Conservation (phyloP, 225 moss, liverwort and hornwort species). For the Sphagnum tenellum region DNA sequence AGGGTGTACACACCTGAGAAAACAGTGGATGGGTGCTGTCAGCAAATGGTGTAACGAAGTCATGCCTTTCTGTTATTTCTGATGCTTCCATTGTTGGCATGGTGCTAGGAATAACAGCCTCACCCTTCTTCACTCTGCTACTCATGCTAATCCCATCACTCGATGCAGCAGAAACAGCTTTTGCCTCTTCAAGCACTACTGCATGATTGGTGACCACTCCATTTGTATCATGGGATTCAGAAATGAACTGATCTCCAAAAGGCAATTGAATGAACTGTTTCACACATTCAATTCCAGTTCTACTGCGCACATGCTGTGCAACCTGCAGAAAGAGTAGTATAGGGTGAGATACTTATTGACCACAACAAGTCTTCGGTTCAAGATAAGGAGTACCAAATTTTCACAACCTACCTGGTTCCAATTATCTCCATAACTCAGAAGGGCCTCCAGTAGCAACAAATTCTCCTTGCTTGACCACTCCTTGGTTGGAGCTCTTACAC, state of each 20-base stretch:
- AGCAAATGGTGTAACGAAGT: constrained; percentile 51
- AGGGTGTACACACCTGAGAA: constrained; percentile 46
- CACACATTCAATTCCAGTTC: constrained; percentile 61
- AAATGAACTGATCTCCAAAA: constrained; percentile 53
- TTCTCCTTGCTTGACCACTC: constrained; percentile 89
- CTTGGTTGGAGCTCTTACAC: constrained; percentile 23
- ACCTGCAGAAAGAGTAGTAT: constrained; percentile 23
- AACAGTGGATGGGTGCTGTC: constrained; percentile 82
- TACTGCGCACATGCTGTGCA: constrained; percentile 61
- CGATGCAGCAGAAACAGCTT: constrained; percentile 6
- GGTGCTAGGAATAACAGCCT: constrained; percentile 4
- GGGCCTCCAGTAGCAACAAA: constrained; percentile 71
- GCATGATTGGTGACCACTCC: constrained; percentile 4
- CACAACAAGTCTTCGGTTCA: no score
- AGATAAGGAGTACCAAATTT: no score
- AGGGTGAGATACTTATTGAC: no score
- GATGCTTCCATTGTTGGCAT: constrained; percentile 6
- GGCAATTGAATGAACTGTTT: constrained; percentile 71
- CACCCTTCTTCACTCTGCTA: constrained; percentile 6
- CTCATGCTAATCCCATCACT: no score
- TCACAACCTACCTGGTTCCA: constrained; percentile 48
- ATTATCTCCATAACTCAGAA: constrained; percentile 75
- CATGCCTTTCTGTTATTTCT: constrained; percentile 18
- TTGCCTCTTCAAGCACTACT: constrained; percentile 16
- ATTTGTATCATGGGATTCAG: no score